Conservation (phyloP, 345 rosid genomes). For the Alliaria petiolata region DNA sequence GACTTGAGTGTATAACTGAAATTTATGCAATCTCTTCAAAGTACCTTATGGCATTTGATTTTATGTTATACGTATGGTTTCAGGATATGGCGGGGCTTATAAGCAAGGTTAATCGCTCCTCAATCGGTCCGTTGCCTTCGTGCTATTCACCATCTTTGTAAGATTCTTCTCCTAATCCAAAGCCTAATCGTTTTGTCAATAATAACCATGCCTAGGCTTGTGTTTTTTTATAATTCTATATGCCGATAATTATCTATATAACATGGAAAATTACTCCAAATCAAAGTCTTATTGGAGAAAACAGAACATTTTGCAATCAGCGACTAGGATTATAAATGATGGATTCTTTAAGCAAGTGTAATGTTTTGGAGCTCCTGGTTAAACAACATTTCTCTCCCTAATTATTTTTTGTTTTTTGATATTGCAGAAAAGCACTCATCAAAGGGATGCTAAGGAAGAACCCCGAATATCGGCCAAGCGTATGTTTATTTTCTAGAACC, state of each 20-base stretch:
- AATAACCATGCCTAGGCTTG: neutral
- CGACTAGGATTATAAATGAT: neutral
- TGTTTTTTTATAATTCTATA: neutral
- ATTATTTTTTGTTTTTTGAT: slow-evolving; percentile 7
- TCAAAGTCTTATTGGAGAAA: neutral
- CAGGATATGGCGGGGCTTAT: slow-evolving; percentile 99
- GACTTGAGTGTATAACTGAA: neutral
- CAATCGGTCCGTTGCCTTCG: slow-evolving; percentile 89
- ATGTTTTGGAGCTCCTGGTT: neutral
- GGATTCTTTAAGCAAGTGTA: neutral
- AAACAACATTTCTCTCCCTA: neutral
- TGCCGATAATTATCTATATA: neutral
- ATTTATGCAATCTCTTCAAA: neutral
- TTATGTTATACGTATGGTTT: slow-evolving; percentile 17
- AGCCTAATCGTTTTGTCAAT: neutral
- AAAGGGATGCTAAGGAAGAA: slow-evolving; percentile 96
- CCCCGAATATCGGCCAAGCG: slow-evolving; percentile 96
- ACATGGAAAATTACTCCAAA: neutral
- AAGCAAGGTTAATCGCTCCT: slow-evolving; percentile 97
- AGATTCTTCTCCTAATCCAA: slow-evolving; percentile 31
- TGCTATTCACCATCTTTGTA: slow-evolving; percentile 95
- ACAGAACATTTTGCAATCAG: neutral
- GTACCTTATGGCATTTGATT: slow-evolving; percentile 16
- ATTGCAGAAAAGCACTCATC: slow-evolving; percentile 75
- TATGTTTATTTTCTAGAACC: slow-evolving; percentile 37